Base-by-base conservation (phyloP, 176 grass and related monocot species). In the Oropetium thomaeum region DNA sequence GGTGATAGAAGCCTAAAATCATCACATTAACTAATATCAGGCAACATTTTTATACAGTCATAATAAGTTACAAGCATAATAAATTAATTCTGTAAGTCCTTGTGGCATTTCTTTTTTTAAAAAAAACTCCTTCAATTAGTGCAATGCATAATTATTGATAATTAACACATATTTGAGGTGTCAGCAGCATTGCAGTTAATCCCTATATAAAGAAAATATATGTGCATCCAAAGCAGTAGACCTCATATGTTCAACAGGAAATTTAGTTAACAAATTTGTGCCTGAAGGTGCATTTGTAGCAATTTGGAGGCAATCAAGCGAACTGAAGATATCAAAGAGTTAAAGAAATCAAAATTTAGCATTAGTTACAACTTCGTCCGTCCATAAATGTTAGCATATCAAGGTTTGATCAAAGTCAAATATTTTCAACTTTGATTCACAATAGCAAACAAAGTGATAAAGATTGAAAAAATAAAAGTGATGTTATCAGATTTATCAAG, bases 1-100 rank as follows among this genome's bases (percentile, higher is more conserved):
- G 90, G 76, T 47, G 93, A 90, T 69, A 86, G 86, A 84, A 93
- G 93, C 55, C 93, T 96, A 77, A 20, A 87, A 70, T 43, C 66
- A 26, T 76, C 29, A 65, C 31, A 88, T 51, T 31, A 65, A 66
- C 60, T 39, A 82, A 30, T 37, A 76, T 42, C 79, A 84, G 67
- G 65, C 15, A 32, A 31, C 38, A 35, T 37, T 84, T 42, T 39
- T 52, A 41, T 32, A 65, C 16, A 48, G 42, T 61, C 45, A 20
- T 67, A 22, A 51, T 16, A 3, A 7, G 12, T 2, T 31, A 51
- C 6, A 51, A 51, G 47, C n/a, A 51, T 20, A n/a, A n/a, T n/a
- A n/a, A n/a, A n/a, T n/a, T n/a, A n/a, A n/a, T n/a, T n/a, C n/a
- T n/a, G n/a, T n/a, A n/a, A n/a, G n/a, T n/a, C n/a, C n/a, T n/a